Conservation (phyloP, 345 rosid species). For the Acer campestre region DNA sequence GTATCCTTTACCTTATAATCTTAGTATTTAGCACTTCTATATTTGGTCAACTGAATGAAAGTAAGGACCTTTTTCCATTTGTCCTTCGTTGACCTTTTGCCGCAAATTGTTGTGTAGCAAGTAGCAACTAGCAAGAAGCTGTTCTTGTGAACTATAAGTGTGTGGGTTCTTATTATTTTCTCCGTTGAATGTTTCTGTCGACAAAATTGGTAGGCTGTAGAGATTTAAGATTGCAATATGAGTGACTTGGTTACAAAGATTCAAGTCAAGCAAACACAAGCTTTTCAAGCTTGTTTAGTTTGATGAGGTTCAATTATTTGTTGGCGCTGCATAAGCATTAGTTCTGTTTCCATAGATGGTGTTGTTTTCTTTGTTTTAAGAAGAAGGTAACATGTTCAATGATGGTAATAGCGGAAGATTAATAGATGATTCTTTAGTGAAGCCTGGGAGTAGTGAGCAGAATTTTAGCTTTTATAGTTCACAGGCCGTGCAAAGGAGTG, state of each 20-base stretch:
- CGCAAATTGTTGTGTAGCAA: slow-evolving; percentile 1
- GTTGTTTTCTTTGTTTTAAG: neutral
- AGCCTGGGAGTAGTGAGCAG: slow-evolving; percentile 22
- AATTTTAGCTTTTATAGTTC: slow-evolving; percentile 14
- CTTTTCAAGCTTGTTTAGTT: neutral
- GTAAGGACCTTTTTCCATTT: neutral
- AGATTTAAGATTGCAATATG: too few species aligned
- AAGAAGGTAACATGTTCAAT: slow-evolving; percentile 26
- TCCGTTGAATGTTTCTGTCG: neutral
- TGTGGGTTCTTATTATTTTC: neutral
- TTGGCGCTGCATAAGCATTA: neutral
- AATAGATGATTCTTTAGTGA: slow-evolving; percentile 9
- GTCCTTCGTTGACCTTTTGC: neutral
- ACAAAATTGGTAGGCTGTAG: neutral
- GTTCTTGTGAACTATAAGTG: neutral
- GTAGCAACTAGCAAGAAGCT: slow-evolving; percentile 1
- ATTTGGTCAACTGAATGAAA: neutral
- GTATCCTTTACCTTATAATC: neutral
- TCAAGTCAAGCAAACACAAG: neutral
- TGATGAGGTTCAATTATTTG: neutral
- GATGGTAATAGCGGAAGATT: slow-evolving; percentile 29
- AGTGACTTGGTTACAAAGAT: neutral
- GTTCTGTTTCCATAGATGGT: neutral
- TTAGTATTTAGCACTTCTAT: neutral
- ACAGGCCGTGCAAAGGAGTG: slow-evolving; percentile 25